phyloP scores from a whole-genome alignment of 768 basidiomycete genomes.

The Dacryopinax spathularia region DNA sequence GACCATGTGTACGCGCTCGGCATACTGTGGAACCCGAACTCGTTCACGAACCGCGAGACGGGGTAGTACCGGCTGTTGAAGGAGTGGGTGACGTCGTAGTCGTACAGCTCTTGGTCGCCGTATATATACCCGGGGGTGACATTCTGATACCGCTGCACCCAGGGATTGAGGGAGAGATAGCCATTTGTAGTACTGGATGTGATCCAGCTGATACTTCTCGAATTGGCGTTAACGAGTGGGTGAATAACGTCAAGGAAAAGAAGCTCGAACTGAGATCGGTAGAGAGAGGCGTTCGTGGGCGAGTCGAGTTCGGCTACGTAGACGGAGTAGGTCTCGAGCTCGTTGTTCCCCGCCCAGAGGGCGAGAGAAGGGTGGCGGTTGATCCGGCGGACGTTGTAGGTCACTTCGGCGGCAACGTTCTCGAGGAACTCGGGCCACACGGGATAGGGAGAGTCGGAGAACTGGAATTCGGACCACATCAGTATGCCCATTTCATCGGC shows the following conservation, averaged over 20 bases:
- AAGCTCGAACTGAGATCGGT: conserved; percentile 30
- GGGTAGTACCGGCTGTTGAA: conserved; percentile 44
- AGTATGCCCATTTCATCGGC: conserved; percentile 49
- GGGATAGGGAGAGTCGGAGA: conserved; percentile 43
- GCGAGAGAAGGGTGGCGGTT: conserved; percentile 44
- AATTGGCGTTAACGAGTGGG: conserved; percentile 35
- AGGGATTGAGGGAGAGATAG: conserved; percentile 43
- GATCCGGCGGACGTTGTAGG: conserved; percentile 41
- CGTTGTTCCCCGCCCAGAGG: conserved; percentile 50
- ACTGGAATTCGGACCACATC: conserved; percentile 48
- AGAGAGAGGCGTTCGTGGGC: conserved; percentile 33
- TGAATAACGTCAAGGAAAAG: conserved; percentile 42
- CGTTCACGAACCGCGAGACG: conserved; percentile 41
- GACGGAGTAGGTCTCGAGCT: conserved; percentile 34
- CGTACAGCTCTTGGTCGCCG: conserved; percentile 43
- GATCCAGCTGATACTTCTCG: conserved; percentile 42
- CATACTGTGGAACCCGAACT: conserved; percentile 52
- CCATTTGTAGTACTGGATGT: conserved; percentile 47
- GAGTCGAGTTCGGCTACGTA: conserved; percentile 32
- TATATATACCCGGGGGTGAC: conserved; percentile 40
- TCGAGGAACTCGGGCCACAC: conserved; percentile 41
- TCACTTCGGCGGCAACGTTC: conserved; percentile 38
- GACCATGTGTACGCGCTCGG: conserved; percentile 50
- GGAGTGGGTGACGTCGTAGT: conserved; percentile 38
- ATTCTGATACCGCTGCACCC: conserved; percentile 37